Base-by-base conservation (phyloP, 768 basidiomycete species). In the Rhodotorula kratochvilovae region DNA sequence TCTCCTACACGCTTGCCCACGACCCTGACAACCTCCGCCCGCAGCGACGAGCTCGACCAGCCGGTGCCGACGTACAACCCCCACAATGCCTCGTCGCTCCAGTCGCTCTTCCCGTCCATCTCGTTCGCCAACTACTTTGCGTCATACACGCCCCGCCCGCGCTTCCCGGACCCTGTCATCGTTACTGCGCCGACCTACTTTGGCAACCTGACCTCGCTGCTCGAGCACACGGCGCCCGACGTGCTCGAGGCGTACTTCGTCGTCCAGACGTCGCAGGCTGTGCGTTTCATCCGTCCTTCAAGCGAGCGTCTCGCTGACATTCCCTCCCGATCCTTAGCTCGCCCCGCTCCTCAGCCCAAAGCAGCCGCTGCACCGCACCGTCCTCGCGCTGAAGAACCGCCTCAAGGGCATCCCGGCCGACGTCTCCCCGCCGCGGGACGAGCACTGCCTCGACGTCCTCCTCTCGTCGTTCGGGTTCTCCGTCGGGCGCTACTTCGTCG, bases 31-130 rank as follows among this genome's bases (percentile, higher is more conserved):
- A n/a, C n/a, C n/a, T n/a, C n/a, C n/a, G n/a, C n/a, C n/a, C n/a
- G 27, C 77, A 83, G 87, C 43, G 81, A 90, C 56, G 84, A 85
- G 70, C 87, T 82, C 36, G 79, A 88, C 79, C 89, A 97, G 79
- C 94, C 94, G 4, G 83, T 91, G 57, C 87, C 84, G 56, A 90
- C 91, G 0, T 97, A 99, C 81, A 98, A 98, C 79, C 92, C 92
- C 12, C 84, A 85, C 53, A 82, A 85, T 5, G 82, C 92, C 65
- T 83, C 85, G 25, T 88, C 89, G 50, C 85, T 98, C 67, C 53
- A 68, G 33, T 2, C 87, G 87, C 39, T 82, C 83, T 27, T 81
- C 85, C 85, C 89, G 2, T 86, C 92, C 79, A 85, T 99, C 73
- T 83, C 90, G 73, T 91, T 95, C 80, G 83, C 86, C 1, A 84